Conservation (phyloP, 192 early-diverging fungal species). For the Entophlyctis luteolus region DNA sequence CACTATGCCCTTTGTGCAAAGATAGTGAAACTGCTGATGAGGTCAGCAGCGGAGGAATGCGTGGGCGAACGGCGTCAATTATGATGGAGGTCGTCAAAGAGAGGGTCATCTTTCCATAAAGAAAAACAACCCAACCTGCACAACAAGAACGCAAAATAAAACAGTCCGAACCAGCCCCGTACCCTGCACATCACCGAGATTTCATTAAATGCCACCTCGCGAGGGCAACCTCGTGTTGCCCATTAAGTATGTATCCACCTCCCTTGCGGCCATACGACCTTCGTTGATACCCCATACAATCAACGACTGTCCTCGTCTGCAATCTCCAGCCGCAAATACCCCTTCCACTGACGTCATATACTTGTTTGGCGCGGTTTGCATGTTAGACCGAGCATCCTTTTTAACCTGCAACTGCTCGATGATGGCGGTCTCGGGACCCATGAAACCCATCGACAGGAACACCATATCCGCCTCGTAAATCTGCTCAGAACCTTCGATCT, state of each 20-base stretch:
- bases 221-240: constrained; percentile 81
- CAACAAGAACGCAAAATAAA: neutral
- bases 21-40: constrained; percentile 18
- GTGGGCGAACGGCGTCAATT: neutral
- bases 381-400: constrained; percentile 73
- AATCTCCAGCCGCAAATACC: constrained; percentile 97
- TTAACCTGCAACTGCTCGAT: constrained; percentile 73
- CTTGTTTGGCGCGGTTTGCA: constrained; percentile 70
- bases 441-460: constrained; percentile 92
- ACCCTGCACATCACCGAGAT: too few relatives aligned
- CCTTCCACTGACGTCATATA: constrained; percentile 77
- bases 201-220: constrained; percentile 74
- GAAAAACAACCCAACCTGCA: neutral
- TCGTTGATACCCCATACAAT: constrained; percentile 99
- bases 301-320: constrained; percentile 88
- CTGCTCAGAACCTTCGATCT: constrained; percentile 79
- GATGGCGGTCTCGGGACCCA: constrained; percentile 85
- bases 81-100: too few relatives aligned
- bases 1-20: constrained; percentile 79
- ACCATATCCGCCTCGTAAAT: constrained; percentile 88
- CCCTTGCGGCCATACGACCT: constrained; percentile 88
- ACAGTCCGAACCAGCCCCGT: neutral
- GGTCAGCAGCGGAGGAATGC: constrained; percentile 59
- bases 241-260: constrained; percentile 80
- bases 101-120: neutral